A percentile compares a stretch with the other conserved stretches of the same genome.
Evolutionary conservation across 768 basidiomycete genomes (phyloP).

Genomic region (Royoungia palumana): DNA sequence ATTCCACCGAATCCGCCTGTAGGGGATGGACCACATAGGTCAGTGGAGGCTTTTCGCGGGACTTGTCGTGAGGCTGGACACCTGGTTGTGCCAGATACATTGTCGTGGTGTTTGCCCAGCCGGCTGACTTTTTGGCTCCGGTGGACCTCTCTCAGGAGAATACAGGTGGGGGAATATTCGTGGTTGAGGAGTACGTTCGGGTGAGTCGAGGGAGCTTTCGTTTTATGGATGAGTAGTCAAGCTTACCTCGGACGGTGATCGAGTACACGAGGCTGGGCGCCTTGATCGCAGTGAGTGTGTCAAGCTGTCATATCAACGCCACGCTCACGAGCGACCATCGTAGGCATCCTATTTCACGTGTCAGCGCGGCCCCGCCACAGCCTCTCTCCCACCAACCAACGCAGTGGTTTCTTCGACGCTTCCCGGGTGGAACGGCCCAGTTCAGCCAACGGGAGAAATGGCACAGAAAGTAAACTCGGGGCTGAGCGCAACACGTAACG

Average conservation of each 20-base stretch:
- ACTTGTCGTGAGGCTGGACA: background rate
- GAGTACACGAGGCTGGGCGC: conserved; percentile 55
- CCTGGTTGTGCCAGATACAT: conserved; percentile 50
- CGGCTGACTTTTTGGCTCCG: conserved; percentile 59
- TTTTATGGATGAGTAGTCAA: background rate
- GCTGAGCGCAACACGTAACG: conserved; percentile 17
- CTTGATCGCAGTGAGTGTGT: conserved; percentile 52
- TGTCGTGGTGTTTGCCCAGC: conserved; percentile 62
- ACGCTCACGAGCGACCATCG: conserved; percentile 3
- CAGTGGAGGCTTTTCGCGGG: conserved; percentile 7
- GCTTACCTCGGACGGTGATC: conserved; percentile 1
- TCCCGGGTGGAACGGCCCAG: conserved; percentile 19
- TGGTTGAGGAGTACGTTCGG: conserved; percentile 55
- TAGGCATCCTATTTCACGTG: conserved; percentile 73
- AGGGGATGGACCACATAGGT: conserved; percentile 76
- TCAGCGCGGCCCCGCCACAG: conserved; percentile 60
- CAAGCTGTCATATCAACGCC: background rate
- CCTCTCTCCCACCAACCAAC: conserved; percentile 54
- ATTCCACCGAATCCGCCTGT: conserved; percentile 67
- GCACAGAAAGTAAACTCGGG: conserved; percentile 25
- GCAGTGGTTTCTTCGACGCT: conserved; percentile 65
- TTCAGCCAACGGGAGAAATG: conserved; percentile 10
- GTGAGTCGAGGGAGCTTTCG: conserved; percentile 29
- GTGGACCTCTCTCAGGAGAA: conserved; percentile 48
- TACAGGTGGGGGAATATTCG: conserved; percentile 51